phyloP scores from a whole-genome alignment of 2,329 filamentous ascomycete species.

The Colletotrichum sp. region DNA sequence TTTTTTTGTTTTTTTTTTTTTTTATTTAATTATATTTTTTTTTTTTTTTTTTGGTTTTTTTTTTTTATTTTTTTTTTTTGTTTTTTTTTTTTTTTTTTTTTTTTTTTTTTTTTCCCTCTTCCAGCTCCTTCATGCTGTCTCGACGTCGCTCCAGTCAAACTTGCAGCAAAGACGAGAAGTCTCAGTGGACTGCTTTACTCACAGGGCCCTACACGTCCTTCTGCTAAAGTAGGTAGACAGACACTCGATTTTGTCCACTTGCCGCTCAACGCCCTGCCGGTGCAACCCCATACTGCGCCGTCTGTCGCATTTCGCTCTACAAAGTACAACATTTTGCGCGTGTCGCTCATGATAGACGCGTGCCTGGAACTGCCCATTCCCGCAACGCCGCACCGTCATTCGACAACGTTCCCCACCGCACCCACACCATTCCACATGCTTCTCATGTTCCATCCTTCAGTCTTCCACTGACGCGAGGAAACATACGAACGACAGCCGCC shows the following conservation, averaged over 20 bases:
- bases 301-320: not conserved
- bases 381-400: not conserved
- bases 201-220: not conserved
- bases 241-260: not conserved
- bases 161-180: not conserved
- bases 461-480: not conserved
- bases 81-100: not conserved
- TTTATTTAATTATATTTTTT: too few relatives aligned
- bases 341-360: not conserved
- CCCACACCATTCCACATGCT: not conserved
- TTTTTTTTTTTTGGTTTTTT: too few relatives aligned
- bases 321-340: not conserved
- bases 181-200: not conserved
- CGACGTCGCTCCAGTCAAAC: not conserved
- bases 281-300: not conserved
- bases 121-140: not conserved
- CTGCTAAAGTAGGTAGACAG: not conserved
- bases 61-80: too few relatives aligned
- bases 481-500: not conserved
- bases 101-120: not conserved
- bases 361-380: conserved; percentile 12
- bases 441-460: not conserved
- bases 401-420: not conserved
- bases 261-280: not conserved
- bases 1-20: too few relatives aligned